Evolutionary conservation across 805 yeast genomes (phyloP).

Genomic region (Priceomyces carsonii): DNA sequence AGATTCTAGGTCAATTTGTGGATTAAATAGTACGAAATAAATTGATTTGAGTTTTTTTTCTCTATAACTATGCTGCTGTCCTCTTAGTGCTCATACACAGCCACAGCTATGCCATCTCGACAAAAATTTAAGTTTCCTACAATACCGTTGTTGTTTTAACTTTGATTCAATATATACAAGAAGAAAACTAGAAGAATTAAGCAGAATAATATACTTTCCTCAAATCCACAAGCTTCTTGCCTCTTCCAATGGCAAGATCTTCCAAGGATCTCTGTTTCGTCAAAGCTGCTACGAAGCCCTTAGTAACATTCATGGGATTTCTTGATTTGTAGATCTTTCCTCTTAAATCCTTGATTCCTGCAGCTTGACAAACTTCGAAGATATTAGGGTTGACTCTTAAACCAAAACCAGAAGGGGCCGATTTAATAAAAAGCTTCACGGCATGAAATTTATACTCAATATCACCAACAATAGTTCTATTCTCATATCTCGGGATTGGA

Average conservation of each 20-base stretch:
- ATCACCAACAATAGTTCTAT: slow-evolving; percentile 86
- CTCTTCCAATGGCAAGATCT: slow-evolving; percentile 87
- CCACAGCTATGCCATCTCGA: too few relatives aligned
- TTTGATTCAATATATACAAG: slow-evolving; percentile 12
- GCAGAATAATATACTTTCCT: slow-evolving; percentile 82
- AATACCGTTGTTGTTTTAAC: too few relatives aligned
- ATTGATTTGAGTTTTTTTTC: too few relatives aligned
- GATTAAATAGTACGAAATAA: too few relatives aligned
- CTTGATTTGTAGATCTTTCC: slow-evolving; percentile 92
- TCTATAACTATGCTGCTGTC: too few relatives aligned
- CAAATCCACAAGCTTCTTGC: slow-evolving; percentile 92
- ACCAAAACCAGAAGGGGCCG: slow-evolving; percentile 94
- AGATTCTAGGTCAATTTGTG: too few relatives aligned
- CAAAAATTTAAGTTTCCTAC: too few relatives aligned
- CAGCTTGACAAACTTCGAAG: slow-evolving; percentile 87
- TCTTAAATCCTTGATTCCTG: slow-evolving; percentile 90
- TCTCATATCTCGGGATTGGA: slow-evolving; percentile 82
- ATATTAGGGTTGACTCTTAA: slow-evolving; percentile 87
- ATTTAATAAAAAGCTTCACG: slow-evolving; percentile 73
- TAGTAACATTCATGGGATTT: slow-evolving; percentile 92
- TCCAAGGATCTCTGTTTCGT: slow-evolving; percentile 77
- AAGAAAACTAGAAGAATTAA: slow-evolving; percentile 11
- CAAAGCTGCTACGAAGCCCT: slow-evolving; percentile 85
- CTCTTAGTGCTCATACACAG: too few relatives aligned
- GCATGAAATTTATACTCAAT: slow-evolving; percentile 85